Conservation (phyloP, 306 rosid genomes). For the Sicyos baderoa region DNA sequence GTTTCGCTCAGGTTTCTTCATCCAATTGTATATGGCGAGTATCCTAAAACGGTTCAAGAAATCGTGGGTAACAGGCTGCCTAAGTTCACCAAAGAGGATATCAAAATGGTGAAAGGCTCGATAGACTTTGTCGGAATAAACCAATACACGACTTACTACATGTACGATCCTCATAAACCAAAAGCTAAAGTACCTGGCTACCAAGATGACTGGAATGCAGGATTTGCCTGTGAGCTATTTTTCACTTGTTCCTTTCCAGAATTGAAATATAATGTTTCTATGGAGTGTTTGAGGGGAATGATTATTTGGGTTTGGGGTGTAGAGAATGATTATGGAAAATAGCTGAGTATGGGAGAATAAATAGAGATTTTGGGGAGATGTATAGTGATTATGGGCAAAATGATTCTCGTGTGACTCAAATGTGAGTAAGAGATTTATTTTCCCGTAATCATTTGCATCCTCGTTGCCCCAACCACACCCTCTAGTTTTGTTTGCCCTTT, state of each 20-base stretch:
- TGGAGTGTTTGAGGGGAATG: no score
- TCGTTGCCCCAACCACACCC: no score
- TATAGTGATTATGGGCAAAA: no score
- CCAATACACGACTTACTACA: slow-evolving; percentile 69
- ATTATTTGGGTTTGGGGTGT: no score
- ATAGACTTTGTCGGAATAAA: slow-evolving; percentile 75
- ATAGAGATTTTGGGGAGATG: no score
- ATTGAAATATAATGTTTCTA: neutral
- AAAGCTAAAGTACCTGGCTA: slow-evolving; percentile 56
- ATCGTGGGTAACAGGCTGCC: slow-evolving; percentile 83
- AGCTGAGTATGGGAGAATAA: no score
- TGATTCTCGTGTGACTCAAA: no score
- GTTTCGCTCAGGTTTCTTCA: slow-evolving; percentile 64
- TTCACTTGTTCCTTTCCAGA: slow-evolving; percentile 6
- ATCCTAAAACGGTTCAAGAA: slow-evolving; percentile 66
- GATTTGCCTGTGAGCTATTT: slow-evolving; percentile 61
- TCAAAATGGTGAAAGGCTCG: slow-evolving; percentile 72
- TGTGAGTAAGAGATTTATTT: no score
- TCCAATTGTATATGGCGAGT: slow-evolving; percentile 83
- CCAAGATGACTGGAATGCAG: slow-evolving; percentile 78
- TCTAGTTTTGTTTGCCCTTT: neutral
- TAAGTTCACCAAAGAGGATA: slow-evolving; percentile 67
- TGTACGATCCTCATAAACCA: slow-evolving; percentile 43
- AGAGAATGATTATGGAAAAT: no score
- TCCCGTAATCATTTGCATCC: no score